Percentiles rank a stretch among this genome's conserved stretches.
phyloP scores from a whole-genome alignment of 1,284 basidiomycete species.

The Cutaneotrichosporon spelunceum region DNA sequence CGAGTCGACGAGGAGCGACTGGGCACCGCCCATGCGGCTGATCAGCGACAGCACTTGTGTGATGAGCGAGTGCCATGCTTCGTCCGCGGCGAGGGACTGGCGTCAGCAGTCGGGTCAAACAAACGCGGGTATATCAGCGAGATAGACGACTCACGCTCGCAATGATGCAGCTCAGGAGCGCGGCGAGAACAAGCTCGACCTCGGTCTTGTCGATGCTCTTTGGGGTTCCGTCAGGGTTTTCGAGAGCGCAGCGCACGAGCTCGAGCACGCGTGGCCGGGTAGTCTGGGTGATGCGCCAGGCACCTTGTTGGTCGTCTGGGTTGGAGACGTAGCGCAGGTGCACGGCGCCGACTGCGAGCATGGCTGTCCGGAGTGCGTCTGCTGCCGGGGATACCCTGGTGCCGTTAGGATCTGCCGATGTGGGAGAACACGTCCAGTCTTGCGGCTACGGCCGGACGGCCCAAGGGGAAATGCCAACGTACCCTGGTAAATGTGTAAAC shows the following conservation, averaged over 20 bases:
- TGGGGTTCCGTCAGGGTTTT: constrained; percentile 31
- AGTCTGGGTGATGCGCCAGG: constrained; percentile 34
- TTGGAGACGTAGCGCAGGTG: constrained; percentile 41
- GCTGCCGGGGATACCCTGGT: constrained; percentile 33
- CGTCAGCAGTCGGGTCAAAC: no score
- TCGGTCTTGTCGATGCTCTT: constrained; percentile 35
- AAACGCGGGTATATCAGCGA: neutral
- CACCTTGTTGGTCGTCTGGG: constrained; percentile 36
- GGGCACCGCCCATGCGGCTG: constrained; percentile 43
- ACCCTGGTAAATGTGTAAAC: constrained; percentile 43
- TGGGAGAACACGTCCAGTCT: neutral
- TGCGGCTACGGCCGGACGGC: neutral
- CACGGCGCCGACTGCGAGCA: constrained; percentile 44
- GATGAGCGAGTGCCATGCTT: constrained; percentile 47
- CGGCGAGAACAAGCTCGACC: constrained; percentile 42
- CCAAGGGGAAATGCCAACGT: constrained; percentile 13
- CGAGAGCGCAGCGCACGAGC: constrained; percentile 33
- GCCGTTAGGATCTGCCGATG: constrained; percentile 3
- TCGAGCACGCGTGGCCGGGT: constrained; percentile 35
- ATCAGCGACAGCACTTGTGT: constrained; percentile 41
- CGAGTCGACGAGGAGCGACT: constrained; percentile 38
- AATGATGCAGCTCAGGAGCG: constrained; percentile 44
- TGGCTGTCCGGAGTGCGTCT: constrained; percentile 44
- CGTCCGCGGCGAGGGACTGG: constrained; percentile 44
- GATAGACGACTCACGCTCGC: constrained; percentile 36